phyloP scores from a whole-genome alignment of 768 basidiomycete species.

The Symmetrospora coprosmae region DNA sequence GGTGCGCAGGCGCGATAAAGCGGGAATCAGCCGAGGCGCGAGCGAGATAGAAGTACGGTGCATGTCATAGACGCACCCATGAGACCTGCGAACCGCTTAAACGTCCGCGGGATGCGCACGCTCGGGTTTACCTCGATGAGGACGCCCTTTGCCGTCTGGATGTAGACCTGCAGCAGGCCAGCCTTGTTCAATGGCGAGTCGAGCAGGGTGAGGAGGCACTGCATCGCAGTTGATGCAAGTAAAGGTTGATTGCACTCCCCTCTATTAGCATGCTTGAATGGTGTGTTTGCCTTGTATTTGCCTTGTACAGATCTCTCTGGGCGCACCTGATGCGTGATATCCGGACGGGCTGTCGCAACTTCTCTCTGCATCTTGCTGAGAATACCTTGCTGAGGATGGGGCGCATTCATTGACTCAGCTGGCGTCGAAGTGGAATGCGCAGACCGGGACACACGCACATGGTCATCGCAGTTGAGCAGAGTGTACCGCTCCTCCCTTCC shows the following conservation, averaged over 20 bases:
- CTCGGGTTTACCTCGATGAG: constrained; percentile 97
- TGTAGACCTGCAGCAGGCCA: constrained; percentile 88
- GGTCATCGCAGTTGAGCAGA: constrained; percentile 92
- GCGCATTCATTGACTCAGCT: background rate
- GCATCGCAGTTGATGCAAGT: no score
- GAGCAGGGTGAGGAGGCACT: constrained; percentile 90
- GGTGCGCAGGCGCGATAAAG: background rate
- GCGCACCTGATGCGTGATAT: constrained; percentile 91
- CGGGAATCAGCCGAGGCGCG: background rate
- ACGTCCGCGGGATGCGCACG: constrained; percentile 92
- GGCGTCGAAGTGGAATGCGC: background rate
- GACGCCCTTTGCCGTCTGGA: constrained; percentile 89
- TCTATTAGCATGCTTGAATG: background rate
- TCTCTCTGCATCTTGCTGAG: constrained; percentile 93
- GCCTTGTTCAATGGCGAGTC: constrained; percentile 98
- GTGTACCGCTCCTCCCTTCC: constrained; percentile 88
- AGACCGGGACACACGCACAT: constrained; percentile 35
- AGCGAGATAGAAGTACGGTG: background rate
- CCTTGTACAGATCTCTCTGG: no score
- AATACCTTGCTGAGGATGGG: constrained; percentile 55
- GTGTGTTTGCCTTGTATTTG: no score
- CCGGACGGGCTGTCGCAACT: constrained; percentile 96
- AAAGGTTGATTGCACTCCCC: background rate
- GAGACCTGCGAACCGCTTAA: constrained; percentile 93
- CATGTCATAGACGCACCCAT: constrained; percentile 56